Base-by-base conservation (phyloP, 805 yeast genomes). In the Monosporozyma servazzii region DNA sequence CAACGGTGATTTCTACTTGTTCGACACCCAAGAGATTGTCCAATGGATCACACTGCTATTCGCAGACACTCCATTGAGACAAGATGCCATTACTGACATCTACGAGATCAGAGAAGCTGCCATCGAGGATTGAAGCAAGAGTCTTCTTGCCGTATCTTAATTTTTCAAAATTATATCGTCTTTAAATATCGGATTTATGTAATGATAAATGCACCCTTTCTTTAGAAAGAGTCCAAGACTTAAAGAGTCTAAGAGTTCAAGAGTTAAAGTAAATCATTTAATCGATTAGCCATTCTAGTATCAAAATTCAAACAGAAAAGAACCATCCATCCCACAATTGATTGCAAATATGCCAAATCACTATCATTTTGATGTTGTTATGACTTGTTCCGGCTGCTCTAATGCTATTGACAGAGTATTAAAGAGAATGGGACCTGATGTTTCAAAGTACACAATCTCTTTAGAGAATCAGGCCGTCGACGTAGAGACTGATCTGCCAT, bases 341-440 rank as follows among this genome's bases (percentile, higher is more conserved):
- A 39, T 23, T 5, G 7, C 27, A 7, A 41, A 21, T 10, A 60
- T 58, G 62, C 48, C 58, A 18, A 81, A 82, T 66, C 79, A 84
- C 61, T 88, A 86, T 69, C 85, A 83, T 58, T 89, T 79, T 67
- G 78, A 88, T 54, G 96, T 90, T 52, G 74, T 82, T 45, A 89
- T 89, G 96, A 62, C 86, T 50, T 90, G 96, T 64, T 77, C 85
- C 63, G 86, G 96, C 17, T 91, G 99, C 70, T 85, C 95, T 21
- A 80, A 77, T 52, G 96, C 98, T 6, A 86, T 91, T 47, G 79
- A 81, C 68, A 80, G 86, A 61, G 97, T 82, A 0, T 76, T 89
- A 51, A 75, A 73, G 43, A 80, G 76, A 57, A 73, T 86, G 45
- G 82, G 80, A 45, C 96, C 96, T 3, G 67, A 67, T 20, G 93